Percentiles rank a stretch among this genome's conserved stretches.
phyloP scores from a whole-genome alignment of 768 basidiomycete genomes.

The Lactarius psammicola region DNA sequence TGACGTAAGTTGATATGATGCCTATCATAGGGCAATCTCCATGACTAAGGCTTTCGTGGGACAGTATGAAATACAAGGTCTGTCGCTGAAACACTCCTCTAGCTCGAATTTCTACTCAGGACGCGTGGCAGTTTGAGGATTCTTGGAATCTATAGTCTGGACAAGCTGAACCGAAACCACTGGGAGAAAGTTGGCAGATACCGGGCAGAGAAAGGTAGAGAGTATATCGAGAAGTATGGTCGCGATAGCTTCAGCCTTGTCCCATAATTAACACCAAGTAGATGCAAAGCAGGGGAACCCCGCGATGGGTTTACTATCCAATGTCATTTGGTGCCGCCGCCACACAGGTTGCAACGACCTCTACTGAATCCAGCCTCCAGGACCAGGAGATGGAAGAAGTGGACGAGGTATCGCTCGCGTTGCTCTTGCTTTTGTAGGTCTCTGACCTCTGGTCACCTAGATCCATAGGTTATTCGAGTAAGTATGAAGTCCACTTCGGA shows the following conservation, averaged over 20 bases:
- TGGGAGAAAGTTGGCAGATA: constrained; percentile 19
- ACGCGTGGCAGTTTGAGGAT: constrained; percentile 6
- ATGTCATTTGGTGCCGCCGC: constrained; percentile 2
- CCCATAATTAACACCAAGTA: constrained; percentile 7
- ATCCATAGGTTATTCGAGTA: too few relatives aligned
- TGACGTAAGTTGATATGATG: constrained; percentile 12
- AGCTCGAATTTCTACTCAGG: background rate
- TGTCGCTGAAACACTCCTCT: background rate
- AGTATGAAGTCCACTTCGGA: too few relatives aligned
- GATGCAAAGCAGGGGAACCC: constrained; percentile 15
- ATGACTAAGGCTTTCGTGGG: background rate
- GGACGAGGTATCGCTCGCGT: too few relatives aligned
- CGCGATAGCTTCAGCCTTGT: background rate
- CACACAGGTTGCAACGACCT: too few relatives aligned
- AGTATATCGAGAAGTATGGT: too few relatives aligned
- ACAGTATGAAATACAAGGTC: constrained; percentile 22
- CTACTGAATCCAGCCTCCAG: too few relatives aligned
- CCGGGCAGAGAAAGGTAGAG: constrained; percentile 2
- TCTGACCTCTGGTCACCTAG: too few relatives aligned
- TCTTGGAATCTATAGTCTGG: constrained; percentile 14
- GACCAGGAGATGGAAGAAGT: too few relatives aligned
- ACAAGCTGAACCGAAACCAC: constrained; percentile 14
- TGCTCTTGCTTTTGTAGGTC: too few relatives aligned
- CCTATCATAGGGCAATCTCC: too few relatives aligned
- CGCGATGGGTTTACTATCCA: constrained; percentile 3